phyloP scores from a whole-genome alignment of 1,139 yeast genomes.

The Yamadazyma epiphylla region DNA sequence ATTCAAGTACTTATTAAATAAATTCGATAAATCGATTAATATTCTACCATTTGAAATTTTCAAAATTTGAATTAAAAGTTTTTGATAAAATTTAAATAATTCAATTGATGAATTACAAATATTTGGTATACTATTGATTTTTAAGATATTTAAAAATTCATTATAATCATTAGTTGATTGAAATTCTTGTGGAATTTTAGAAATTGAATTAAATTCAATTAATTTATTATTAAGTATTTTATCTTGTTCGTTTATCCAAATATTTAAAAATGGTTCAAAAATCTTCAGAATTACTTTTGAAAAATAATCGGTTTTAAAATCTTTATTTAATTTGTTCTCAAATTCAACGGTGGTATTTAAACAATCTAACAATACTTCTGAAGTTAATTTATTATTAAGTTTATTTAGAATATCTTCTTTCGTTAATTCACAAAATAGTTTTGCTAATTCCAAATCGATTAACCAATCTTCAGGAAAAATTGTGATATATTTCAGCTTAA shows the following conservation, averaged over 20 bases:
- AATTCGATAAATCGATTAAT: constrained; percentile 54
- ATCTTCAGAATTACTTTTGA: constrained; percentile 61
- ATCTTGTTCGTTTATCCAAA: constrained; percentile 91
- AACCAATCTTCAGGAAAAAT: constrained; percentile 74
- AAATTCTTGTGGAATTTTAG: constrained; percentile 41
- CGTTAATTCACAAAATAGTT: constrained; percentile 66
- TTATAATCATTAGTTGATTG: constrained; percentile 17
- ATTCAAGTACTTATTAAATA: constrained; percentile 65
- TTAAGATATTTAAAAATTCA: constrained; percentile 31
- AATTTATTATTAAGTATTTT: constrained; percentile 57
- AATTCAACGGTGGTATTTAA: constrained; percentile 53
- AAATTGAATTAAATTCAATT: constrained; percentile 51
- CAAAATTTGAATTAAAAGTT: constrained; percentile 68
- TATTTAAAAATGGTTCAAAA: constrained; percentile 77
- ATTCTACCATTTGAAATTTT: constrained; percentile 68
- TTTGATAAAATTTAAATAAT: constrained; percentile 71
- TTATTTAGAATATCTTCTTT: constrained; percentile 52
- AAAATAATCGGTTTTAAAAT: constrained; percentile 43
- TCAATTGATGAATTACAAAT: constrained; percentile 85
- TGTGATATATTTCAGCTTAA: constrained; percentile 47
- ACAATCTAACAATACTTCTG: constrained; percentile 53
- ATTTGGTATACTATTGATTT: constrained; percentile 46
- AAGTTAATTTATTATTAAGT: constrained; percentile 32
- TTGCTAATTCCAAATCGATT: constrained; percentile 57
- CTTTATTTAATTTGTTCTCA: constrained; percentile 65